Conservation (phyloP, 176 grass and related monocot species). For the Rhynchospora breviuscula region DNA sequence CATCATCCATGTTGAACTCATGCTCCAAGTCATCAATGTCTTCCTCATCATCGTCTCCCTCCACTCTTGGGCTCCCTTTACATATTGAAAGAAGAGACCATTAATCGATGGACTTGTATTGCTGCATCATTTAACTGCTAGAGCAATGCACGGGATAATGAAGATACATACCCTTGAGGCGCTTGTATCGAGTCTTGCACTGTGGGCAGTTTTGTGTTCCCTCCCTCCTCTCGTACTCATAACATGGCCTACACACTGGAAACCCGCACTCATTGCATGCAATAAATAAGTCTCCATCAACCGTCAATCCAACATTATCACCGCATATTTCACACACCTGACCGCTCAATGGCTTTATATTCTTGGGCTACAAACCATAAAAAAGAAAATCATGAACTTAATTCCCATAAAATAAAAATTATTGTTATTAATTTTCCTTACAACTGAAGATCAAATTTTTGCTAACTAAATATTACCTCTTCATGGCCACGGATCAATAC, state of each 20-base stretch:
- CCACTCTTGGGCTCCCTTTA: slow-evolving; percentile 72
- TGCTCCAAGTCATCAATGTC: slow-evolving; percentile 89
- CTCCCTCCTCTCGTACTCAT: slow-evolving; percentile 95
- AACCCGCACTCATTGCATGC: slow-evolving; percentile 99
- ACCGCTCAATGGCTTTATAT: slow-evolving; percentile 60
- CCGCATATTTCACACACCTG: slow-evolving; percentile 99
- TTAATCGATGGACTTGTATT: background rate
- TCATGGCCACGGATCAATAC: slow-evolving; percentile 95
- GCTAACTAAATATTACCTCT: slow-evolving; percentile 36
- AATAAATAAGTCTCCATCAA: slow-evolving; percentile 83
- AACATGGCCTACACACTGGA: slow-evolving; percentile 94
- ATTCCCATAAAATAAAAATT: background rate
- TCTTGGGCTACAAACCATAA: slow-evolving; percentile 46
- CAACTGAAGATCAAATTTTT: too few species aligned
- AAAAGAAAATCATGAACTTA: background rate
- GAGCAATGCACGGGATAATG: background rate
- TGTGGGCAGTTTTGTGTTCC: slow-evolving; percentile 94
- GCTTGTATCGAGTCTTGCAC: slow-evolving; percentile 99
- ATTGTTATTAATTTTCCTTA: background rate
- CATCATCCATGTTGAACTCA: slow-evolving; percentile 88
- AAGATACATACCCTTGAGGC: slow-evolving; percentile 60
- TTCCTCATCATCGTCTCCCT: slow-evolving; percentile 85
- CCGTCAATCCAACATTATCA: slow-evolving; percentile 69
- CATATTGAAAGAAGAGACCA: background rate
- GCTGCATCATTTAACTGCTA: background rate